Evolutionary conservation across 2,329 filamentous ascomycete species (phyloP), one percentile per base, ranked within the genome.

Genomic region (Thielaviopsis euricoi): DNA sequence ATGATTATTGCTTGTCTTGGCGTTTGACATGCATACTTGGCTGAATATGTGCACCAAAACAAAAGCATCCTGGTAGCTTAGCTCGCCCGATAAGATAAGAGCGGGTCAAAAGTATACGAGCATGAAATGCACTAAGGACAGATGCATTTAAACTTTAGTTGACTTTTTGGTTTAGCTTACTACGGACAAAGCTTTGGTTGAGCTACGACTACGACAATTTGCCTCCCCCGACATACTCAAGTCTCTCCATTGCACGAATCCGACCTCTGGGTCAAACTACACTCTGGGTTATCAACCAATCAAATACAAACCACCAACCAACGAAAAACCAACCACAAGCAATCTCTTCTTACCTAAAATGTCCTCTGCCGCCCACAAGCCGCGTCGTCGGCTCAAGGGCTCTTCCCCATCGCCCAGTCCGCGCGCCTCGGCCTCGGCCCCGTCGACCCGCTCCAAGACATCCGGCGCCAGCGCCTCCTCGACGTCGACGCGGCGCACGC

Each of bases 301-400:
- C n/a, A 10, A 26, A 17, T 23, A 52, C 22, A 43, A 55, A 12
- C 6, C 53, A 25, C 19, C 21, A 22, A 9, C 43, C 25, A 48
- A n/a, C 21, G 48, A n/a, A 54, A n/a, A 15, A 71, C n/a, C n/a
- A n/a, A n/a, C n/a, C n/a, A n/a, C n/a, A n/a, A n/a, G n/a, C n/a
- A n/a, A n/a, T n/a, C n/a, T n/a, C 7, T 33, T 33, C 29, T 33
- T 10, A 33, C 9, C 29, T 69, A 68, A 67, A 66, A 80, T 80
- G 76, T 73, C 71, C 63, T 72, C 78, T 62, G 74, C 77, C 60
- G 74, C 78, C 55, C 80, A 81, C 65, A 83, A 82, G 66, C 74
- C 80, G 53, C 72, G 80, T 69, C 79, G 79, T 67, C 81, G 75
- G 70, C 65, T 67, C 60, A 82, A 77, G 68, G 80, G 77, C 67